Evolutionary conservation across 2,329 filamentous ascomycete species (phyloP), one percentile per base, ranked within the genome.

Genomic region (Chlorencoelia australis): DNA sequence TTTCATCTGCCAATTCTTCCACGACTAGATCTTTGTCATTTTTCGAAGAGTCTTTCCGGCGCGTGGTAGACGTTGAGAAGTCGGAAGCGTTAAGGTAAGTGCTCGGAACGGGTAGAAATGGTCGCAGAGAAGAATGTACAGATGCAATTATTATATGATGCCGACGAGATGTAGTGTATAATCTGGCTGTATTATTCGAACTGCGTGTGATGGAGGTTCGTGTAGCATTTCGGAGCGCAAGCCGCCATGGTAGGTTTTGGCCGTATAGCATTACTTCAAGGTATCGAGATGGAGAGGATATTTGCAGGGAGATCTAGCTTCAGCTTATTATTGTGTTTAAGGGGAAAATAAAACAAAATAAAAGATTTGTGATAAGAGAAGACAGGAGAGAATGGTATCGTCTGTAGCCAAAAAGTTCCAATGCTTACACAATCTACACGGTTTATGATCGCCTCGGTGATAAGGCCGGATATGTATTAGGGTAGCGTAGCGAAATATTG

Each of bases 201-300:
- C 29, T 39, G 27, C 39, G 37, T 37, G 45, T 47, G 27, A 41
- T 10, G 38, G 41, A 45, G 17, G 35, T 31, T 34, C 49, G 44
- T 29, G 48, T 39, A 24, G 48, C 43, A 30, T 47, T 53, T 38
- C 50, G 46, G 32, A 58, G 64, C 51, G 72, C 73, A 59, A 66
- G 63, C 64, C 75, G 71, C 76, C 75, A 81, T 62, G 74, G 71
- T 54, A 79, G 60, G 48, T 69, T 71, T 60, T 75, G 73, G 53
- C 72, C 68, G 64, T 75, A 73, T 58, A 76, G 66, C 76, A 80
- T 81, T 45, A 39, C 45, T 45, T 19, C 45, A 35, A 25, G 26
- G 22, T 24, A 26, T 24, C n/a, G n/a, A n/a, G 10, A 7, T 5
- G 11, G 9, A 19, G 14, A 30, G 27, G 17, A 21, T 18, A 18